Evolutionary conservation across 2,329 filamentous ascomycete genomes (phyloP), one percentile per base, ranked within the genome.

Genomic region (Aspergillus sp.): DNA sequence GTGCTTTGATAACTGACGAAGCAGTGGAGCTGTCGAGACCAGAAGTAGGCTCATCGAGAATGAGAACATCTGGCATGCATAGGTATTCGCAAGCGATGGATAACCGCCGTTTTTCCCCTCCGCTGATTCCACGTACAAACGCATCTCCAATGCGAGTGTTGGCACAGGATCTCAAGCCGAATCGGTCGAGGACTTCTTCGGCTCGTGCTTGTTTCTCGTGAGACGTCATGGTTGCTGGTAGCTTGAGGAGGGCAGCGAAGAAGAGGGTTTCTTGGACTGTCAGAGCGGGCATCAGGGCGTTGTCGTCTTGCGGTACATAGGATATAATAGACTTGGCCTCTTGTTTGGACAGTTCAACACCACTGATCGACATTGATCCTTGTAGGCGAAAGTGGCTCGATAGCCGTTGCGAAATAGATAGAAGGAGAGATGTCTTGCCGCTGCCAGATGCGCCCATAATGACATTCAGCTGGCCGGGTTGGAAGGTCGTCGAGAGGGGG

Each of bases 401-500:
- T 5, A 90, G 67, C n/a, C 86, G 74, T 4, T 81, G 69, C 1
- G 86, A 84, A 77, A 90, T 85, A 1, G 82, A 76, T 57, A 88
- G 88, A 7, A 90, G 71, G 1, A 89, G 69, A 0, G 83, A 86
- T 0, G 85, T 89, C 62, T 90, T 90, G 1, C 86, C 86, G 36
- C 81, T 85, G 0, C 86, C 86, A 0, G 85, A 88, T 0, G 86
- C 86, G 0, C 86, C 86, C 85, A 90, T 89, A 50, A 90, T 86
- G 26, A 89, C 76, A 49, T 90, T 90, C 10, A 90, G 60, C 10
- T 77, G 71, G 0, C 85, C 85, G 0, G 86, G 78, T 37, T 79
- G 74, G 51, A 90, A 90, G 0, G 77, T 79, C 0, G 84, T 72
- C 1, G 75, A 82, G 10, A 90, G 74, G 0, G 84, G 83, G 43